Percentiles rank a stretch among this genome's conserved stretches.
phyloP scores from a whole-genome alignment of 805 yeast species.

The Metschnikowia drakensbergensis region DNA sequence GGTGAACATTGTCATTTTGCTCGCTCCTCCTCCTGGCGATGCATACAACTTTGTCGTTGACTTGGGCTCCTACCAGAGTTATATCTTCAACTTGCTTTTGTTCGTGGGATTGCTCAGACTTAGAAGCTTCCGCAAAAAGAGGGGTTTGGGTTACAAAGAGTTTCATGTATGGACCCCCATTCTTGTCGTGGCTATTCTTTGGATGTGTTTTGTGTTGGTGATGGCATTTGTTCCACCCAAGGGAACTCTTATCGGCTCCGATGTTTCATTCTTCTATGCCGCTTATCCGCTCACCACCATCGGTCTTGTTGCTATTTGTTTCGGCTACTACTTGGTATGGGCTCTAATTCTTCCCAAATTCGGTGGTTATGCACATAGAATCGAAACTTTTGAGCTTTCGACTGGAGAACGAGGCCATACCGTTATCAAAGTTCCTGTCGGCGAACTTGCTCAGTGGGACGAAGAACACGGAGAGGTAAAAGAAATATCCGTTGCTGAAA shows the following conservation, averaged over 20 bases:
- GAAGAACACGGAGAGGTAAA: slow-evolving; percentile 19
- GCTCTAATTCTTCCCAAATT: slow-evolving; percentile 30
- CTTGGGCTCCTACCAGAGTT: slow-evolving; percentile 28
- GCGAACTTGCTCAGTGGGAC: slow-evolving; percentile 33
- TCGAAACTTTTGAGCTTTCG: slow-evolving; percentile 25
- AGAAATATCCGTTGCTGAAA: background rate
- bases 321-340: slow-evolving; percentile 36
- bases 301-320: slow-evolving; percentile 31
- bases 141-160: slow-evolving; percentile 16
- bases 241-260: slow-evolving; percentile 38
- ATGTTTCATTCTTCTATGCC: slow-evolving; percentile 41
- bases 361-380: slow-evolving; percentile 31
- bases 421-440: slow-evolving; percentile 31
- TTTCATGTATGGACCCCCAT: slow-evolving; percentile 23
- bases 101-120: slow-evolving; percentile 26
- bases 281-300: slow-evolving; percentile 39
- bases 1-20: slow-evolving; percentile 24
- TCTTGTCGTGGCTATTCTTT: slow-evolving; percentile 30
- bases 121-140: slow-evolving; percentile 27
- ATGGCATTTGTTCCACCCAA: slow-evolving; percentile 43
- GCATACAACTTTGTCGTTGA: slow-evolving; percentile 33
- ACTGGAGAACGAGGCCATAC: slow-evolving; percentile 40
- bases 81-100: slow-evolving; percentile 26
- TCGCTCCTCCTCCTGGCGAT: slow-evolving; percentile 36
- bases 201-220: slow-evolving; percentile 35